Evolutionary conservation across 495 filamentous ascomycete genomes (phyloP).

Genomic region (Tuber microsphaerosporum): DNA sequence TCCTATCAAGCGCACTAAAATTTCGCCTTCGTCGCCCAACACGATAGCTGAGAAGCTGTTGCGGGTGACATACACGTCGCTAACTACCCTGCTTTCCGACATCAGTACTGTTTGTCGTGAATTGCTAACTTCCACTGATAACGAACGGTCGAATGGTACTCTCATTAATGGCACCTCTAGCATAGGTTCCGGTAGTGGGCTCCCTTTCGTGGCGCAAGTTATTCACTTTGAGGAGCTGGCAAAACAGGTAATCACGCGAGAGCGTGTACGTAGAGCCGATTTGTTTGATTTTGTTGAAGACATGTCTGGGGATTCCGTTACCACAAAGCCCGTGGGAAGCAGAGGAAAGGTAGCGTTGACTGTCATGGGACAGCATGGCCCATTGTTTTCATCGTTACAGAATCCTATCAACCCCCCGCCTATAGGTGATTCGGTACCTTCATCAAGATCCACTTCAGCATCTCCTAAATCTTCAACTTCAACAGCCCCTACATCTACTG

Average conservation of each 20-base stretch:
- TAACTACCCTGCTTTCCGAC: slow-evolving; percentile 30
- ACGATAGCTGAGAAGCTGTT: slow-evolving; percentile 32
- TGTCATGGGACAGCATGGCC: slow-evolving; percentile 37
- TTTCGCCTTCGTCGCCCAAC: slow-evolving; percentile 27
- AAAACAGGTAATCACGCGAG: slow-evolving; percentile 27
- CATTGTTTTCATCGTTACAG: slow-evolving; percentile 39
- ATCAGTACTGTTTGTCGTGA: slow-evolving; percentile 30
- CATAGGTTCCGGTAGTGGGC: neutral
- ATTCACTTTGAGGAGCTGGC: slow-evolving; percentile 35
- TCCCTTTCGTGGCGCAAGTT: slow-evolving; percentile 26
- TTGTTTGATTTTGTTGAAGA: slow-evolving; percentile 37
- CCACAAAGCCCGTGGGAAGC: slow-evolving; percentile 7
- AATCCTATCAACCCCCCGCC: slow-evolving; percentile 22
- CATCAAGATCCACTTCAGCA: slow-evolving; percentile 33
- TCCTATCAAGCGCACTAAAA: slow-evolving; percentile 37
- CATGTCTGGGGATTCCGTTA: slow-evolving; percentile 11
- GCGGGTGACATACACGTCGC: slow-evolving; percentile 21
- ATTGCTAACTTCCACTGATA: slow-evolving; percentile 12
- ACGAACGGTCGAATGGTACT: neutral
- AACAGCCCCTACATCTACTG: slow-evolving; percentile 36
- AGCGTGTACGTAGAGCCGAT: slow-evolving; percentile 30
- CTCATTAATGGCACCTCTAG: slow-evolving; percentile 14
- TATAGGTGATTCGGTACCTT: slow-evolving; percentile 12
- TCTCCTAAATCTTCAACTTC: slow-evolving; percentile 21
- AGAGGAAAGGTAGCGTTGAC: slow-evolving; percentile 38